These are phyloP conservation scores for Pichia paraexigua DNA, from an alignment of 805 yeast genomes.

Conservation along the genomic window DNA sequence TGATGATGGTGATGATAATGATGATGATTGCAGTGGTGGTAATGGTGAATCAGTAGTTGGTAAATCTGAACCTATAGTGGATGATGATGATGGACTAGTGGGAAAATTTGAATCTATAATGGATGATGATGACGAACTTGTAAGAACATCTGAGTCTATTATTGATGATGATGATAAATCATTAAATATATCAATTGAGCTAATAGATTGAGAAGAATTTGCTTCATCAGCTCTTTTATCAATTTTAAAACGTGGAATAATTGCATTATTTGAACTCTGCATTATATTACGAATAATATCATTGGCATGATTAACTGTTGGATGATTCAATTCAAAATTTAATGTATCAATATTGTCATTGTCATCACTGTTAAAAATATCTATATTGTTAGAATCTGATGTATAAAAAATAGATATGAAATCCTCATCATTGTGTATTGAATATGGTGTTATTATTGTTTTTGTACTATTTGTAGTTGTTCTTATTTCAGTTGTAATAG, in stretches of 20 bases:
- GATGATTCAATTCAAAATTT: not conserved
- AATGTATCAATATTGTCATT: not conserved
- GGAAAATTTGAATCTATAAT: conserved; percentile 1
- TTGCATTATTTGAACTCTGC: conserved; percentile 20
- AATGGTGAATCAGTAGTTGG: not conserved
- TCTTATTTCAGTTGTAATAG: not conserved
- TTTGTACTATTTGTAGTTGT: not conserved
- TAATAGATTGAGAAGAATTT: not conserved
- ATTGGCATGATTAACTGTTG: conserved; percentile 8
- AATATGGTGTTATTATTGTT: not conserved
- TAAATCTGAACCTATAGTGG: not conserved
- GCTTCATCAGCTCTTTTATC: conserved; percentile 16
- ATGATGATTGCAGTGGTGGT: not conserved
- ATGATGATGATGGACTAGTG: conserved; percentile 7
- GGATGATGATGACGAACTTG: conserved; percentile 8
- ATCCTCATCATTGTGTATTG: not conserved
- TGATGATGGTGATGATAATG: conserved; percentile 3
- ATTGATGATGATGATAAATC: not conserved
- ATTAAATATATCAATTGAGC: not conserved
- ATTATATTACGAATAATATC: conserved; percentile 20
- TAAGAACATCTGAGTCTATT: too few species aligned
- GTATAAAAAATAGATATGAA: not conserved
- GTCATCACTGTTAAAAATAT: not conserved
- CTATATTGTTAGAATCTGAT: not conserved
- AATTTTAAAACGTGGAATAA: conserved; percentile 23